Conservation (phyloP, 805 yeast species). For the Yamadazyma takamatsuzukensis region DNA sequence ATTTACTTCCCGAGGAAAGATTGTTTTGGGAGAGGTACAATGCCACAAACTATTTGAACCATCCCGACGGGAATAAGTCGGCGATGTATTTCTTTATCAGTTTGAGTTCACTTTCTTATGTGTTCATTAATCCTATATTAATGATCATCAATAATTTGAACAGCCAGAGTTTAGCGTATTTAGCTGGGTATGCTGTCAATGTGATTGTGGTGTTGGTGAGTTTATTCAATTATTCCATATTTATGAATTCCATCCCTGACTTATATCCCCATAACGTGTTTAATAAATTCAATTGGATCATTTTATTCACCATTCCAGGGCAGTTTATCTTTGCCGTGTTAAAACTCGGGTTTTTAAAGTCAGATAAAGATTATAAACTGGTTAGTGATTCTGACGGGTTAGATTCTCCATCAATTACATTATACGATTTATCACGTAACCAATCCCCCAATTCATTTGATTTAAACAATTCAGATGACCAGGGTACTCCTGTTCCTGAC, state of each 20-base stretch:
- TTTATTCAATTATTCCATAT: slow-evolving; percentile 52
- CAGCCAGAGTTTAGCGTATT: slow-evolving; percentile 46
- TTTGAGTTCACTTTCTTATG: slow-evolving; percentile 31
- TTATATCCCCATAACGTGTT: slow-evolving; percentile 79
- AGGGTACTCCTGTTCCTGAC: slow-evolving; percentile 1
- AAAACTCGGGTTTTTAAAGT: slow-evolving; percentile 11
- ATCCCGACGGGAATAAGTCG: slow-evolving; percentile 45
- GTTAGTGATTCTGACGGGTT: slow-evolving; percentile 2
- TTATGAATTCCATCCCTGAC: slow-evolving; percentile 53
- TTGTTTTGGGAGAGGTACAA: slow-evolving; percentile 76
- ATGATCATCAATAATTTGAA: slow-evolving; percentile 60
- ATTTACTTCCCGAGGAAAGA: slow-evolving; percentile 67
- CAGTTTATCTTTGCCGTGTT: slow-evolving; percentile 32
- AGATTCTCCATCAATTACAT: slow-evolving; percentile 18
- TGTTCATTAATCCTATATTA: slow-evolving; percentile 63
- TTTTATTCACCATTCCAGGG: slow-evolving; percentile 47
- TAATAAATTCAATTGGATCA: slow-evolving; percentile 57
- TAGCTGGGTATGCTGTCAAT: slow-evolving; percentile 55
- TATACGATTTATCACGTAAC: slow-evolving; percentile 18
- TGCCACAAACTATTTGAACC: slow-evolving; percentile 69
- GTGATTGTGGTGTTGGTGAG: slow-evolving; percentile 45
- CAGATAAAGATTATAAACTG: slow-evolving; percentile 1
- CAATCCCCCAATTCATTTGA: slow-evolving; percentile 18
- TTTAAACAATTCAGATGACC: slow-evolving; percentile 14
- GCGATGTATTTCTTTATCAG: slow-evolving; percentile 56